Base-by-base conservation (phyloP, 2,329 filamentous ascomycete genomes). In the Aspergillus pseudoviridinutans region DNA sequence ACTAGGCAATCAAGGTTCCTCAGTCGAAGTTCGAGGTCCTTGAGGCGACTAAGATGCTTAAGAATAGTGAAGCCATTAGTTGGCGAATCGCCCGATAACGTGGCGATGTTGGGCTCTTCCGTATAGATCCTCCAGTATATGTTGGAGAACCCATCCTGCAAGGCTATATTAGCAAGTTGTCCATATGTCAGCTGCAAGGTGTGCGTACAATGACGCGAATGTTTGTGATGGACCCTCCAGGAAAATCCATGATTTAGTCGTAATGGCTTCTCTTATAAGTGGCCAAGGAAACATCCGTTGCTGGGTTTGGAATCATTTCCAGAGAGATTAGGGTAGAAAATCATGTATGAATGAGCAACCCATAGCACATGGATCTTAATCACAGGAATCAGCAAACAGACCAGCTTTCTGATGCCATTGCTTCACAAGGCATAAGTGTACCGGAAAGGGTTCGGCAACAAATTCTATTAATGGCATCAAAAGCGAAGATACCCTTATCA, bases 121-220 rank as follows among this genome's bases (percentile, higher is more conserved):
- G 71, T 74, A 61, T 75, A 76, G 56, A 76, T 71, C 62, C 74
- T 75, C 74, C 75, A 78, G 55, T 77, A 71, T 27, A 77, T 72
- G 41, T 66, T 73, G 59, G 73, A 75, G 65, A 76, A 76, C 35
- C 73, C 74, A 68, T 76, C 74, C 75, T 78, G 50, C 17, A 41
- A 44, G 28, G n/a, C 10, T 29, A 41, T 10, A 55, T 74, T 65
- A 73, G 66, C 58, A 38, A 25, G 27, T 55, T 27, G 25, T 22
- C 32, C 25, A 38, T 20, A 32, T 44, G 24, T n/a, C 27, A 27
- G 38, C 50, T 22, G 6, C 25, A 27, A 46, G 32, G 52, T n/a
- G 56, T 47, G 70, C 76, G 64, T 70, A 78, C 76, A 66, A 77
- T 72, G 55, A 71, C 66, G 65, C 70, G 71, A 61, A 77, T 66